phyloP scores from a whole-genome alignment of 2,329 filamentous ascomycete genomes.

The Colletotrichum limetticola region DNA sequence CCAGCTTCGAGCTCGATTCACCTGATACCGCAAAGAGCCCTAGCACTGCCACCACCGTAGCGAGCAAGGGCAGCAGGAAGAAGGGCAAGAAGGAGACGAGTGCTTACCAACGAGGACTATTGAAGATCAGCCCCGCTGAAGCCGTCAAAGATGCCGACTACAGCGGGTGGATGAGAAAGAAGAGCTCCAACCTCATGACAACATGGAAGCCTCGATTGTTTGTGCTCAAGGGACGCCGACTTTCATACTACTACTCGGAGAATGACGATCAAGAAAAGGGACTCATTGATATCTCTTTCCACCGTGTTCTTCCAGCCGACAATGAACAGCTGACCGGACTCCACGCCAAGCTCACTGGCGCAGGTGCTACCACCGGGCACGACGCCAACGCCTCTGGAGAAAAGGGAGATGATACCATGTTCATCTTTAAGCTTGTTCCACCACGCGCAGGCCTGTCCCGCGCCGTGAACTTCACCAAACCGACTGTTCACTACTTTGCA shows the following conservation, averaged over 20 bases:
- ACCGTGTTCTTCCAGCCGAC: conserved; percentile 94
- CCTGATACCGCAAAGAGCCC: conserved; percentile 71
- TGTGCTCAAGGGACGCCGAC: conserved; percentile 86
- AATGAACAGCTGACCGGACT: conserved; percentile 90
- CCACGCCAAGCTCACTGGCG: conserved; percentile 91
- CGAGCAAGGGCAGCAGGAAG: conserved; percentile 64
- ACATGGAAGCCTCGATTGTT: conserved; percentile 99
- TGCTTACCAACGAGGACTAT: conserved; percentile 87
- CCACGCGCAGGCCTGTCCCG: conserved; percentile 87
- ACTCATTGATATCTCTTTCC: conserved; percentile 96
- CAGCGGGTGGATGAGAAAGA: conserved; percentile 99
- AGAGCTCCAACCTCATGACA: conserved; percentile 93
- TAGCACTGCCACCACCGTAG: conserved; percentile 58
- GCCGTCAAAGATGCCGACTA: conserved; percentile 91
- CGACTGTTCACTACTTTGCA: conserved; percentile 96
- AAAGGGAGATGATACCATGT: conserved; percentile 77
- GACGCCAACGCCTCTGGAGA: conserved; percentile 54
- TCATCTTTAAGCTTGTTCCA: conserved; percentile 98
- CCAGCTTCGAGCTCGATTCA: conserved; percentile 84
- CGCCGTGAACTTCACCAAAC: conserved; percentile 97
- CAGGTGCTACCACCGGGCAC: conserved; percentile 73
- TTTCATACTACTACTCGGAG: conserved; percentile 97
- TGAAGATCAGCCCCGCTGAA: conserved; percentile 83
- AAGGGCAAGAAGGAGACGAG: conserved; percentile 95
- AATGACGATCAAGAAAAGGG: conserved; percentile 93